Conservation (phyloP, 106 monocot species). For the Ottelia alismoides region DNA sequence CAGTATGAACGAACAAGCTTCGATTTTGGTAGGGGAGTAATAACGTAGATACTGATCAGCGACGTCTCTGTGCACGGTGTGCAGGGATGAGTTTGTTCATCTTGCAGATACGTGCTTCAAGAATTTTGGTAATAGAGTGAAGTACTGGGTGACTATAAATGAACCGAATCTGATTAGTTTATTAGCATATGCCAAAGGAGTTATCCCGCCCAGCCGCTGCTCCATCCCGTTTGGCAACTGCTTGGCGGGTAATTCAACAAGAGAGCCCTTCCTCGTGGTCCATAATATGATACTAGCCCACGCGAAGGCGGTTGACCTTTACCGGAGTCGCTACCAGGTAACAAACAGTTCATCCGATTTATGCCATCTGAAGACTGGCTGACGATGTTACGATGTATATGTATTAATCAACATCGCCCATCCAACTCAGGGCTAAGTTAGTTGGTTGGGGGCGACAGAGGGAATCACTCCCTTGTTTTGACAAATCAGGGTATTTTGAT, state of each 20-base stretch:
- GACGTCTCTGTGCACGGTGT: background rate
- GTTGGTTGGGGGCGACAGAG: too few species aligned
- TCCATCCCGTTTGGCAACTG: slow-evolving; percentile 20
- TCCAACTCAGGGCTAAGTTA: too few species aligned
- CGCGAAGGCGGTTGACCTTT: slow-evolving; percentile 20
- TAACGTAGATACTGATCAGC: background rate
- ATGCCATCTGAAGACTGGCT: too few species aligned
- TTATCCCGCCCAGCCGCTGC: slow-evolving; percentile 26
- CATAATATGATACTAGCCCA: slow-evolving; percentile 32
- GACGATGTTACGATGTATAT: too few species aligned
- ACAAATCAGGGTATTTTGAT: too few species aligned
- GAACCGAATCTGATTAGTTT: slow-evolving; percentile 33
- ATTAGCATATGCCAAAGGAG: slow-evolving; percentile 22
- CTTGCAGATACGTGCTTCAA: slow-evolving; percentile 49
- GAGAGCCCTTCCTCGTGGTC: slow-evolving; percentile 25
- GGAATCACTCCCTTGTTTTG: too few species aligned
- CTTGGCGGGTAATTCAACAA: slow-evolving; percentile 10
- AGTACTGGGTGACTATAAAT: slow-evolving; percentile 47
- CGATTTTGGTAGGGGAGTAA: too few species aligned
- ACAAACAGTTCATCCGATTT: too few species aligned
- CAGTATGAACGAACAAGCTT: slow-evolving; percentile 4
- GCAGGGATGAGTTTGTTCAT: slow-evolving; percentile 41
- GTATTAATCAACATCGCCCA: too few species aligned
- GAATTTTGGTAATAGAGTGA: slow-evolving; percentile 45
- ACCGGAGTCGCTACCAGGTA: slow-evolving; percentile 31